Conservation (phyloP, 768 basidiomycete genomes). For the Vararia minispora region DNA sequence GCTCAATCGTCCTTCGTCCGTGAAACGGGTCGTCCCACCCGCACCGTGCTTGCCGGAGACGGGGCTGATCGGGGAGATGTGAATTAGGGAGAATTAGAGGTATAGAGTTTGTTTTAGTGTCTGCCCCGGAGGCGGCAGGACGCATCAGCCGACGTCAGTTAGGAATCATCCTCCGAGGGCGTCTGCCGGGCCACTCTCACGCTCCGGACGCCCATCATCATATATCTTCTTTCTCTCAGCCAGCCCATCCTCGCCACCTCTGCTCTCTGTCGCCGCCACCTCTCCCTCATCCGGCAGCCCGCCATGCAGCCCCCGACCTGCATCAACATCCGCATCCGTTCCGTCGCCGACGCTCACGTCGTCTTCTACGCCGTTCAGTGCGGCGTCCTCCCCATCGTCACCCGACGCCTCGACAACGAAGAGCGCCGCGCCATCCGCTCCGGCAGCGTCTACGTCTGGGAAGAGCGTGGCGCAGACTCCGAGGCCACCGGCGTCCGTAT, state of each 20-base stretch:
- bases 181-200: conserved; percentile 8
- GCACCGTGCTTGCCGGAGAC: too few species aligned
- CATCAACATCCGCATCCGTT: conserved; percentile 48
- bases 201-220: conserved; percentile 10
- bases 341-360: conserved; percentile 55
- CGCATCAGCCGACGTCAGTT: conserved; percentile 3
- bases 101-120: conserved; percentile 17
- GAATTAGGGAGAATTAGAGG: conserved; percentile 16
- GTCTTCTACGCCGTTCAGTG: conserved; percentile 66
- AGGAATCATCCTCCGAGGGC: conserved; percentile 1
- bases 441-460: conserved; percentile 76
- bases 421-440: conserved; percentile 61
- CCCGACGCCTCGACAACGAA: conserved; percentile 63
- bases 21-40: too few species aligned
- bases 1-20: too few species aligned
- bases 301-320: conserved; percentile 62
- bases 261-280: conserved; percentile 1
- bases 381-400: conserved; percentile 50
- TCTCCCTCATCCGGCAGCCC: background rate
- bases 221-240: conserved; percentile 8
- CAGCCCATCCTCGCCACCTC: background rate
- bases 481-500: conserved; percentile 53
- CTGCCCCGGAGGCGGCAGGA: too few species aligned
- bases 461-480: conserved; percentile 59
- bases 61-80: conserved; percentile 9